phyloP scores from a whole-genome alignment of 345 rosid genomes.

The Conringia planisiliqua region DNA sequence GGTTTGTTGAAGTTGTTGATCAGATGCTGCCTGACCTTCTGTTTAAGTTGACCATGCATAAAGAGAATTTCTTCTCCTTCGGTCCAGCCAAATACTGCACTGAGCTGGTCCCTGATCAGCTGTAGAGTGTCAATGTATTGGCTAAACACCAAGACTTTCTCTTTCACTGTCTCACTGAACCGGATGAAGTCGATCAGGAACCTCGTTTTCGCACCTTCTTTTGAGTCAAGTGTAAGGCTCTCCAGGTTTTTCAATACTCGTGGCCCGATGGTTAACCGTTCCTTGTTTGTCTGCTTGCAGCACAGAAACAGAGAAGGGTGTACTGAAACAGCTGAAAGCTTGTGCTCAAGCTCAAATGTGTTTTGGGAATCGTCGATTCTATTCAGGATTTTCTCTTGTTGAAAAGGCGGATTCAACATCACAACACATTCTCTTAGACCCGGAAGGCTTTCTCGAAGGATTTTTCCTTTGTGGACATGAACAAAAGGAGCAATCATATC shows the following conservation, averaged over 20 bases:
- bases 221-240: slow-evolving; percentile 28
- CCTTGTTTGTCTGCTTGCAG: slow-evolving; percentile 6
- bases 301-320: slow-evolving; percentile 54
- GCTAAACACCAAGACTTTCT: slow-evolving; percentile 72
- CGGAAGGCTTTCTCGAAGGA: slow-evolving; percentile 56
- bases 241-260: slow-evolving; percentile 16
- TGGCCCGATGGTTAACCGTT: slow-evolving; percentile 4
- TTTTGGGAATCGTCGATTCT: slow-evolving; percentile 29
- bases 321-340: slow-evolving; percentile 44
- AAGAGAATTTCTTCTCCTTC: slow-evolving; percentile 43
- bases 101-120: slow-evolving; percentile 46
- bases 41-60: slow-evolving; percentile 46
- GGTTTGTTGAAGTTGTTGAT: slow-evolving; percentile 59
- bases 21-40: slow-evolving; percentile 41
- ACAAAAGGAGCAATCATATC: slow-evolving; percentile 55
- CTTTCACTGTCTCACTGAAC: slow-evolving; percentile 40
- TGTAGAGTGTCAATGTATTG: slow-evolving; percentile 51
- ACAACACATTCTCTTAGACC: slow-evolving; percentile 60
- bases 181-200: slow-evolving; percentile 53
- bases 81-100: slow-evolving; percentile 40
- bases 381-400: slow-evolving; percentile 46
- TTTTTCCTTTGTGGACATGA: slow-evolving; percentile 63
- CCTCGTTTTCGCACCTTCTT: slow-evolving; percentile 56
- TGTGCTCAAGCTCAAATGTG: slow-evolving; percentile 27
- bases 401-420: slow-evolving; percentile 41